phyloP scores from a whole-genome alignment of 371 early-diverging fungal genomes.

The Cokeromyces recurvatus region DNA sequence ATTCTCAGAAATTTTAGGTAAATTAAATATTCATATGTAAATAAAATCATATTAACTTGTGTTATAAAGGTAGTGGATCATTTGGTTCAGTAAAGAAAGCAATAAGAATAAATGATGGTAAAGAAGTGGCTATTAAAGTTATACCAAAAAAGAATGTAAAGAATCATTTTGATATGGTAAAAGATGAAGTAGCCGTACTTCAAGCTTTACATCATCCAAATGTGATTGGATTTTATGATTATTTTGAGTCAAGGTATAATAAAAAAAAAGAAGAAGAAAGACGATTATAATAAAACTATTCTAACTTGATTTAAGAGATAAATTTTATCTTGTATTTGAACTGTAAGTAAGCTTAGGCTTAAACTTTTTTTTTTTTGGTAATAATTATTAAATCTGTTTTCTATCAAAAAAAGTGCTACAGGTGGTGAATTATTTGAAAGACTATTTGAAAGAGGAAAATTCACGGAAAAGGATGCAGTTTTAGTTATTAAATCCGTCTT shows the following conservation, averaged over 20 bases:
- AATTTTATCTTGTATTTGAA: conserved; percentile 89
- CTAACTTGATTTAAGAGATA: conserved; percentile 42
- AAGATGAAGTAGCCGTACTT: conserved; percentile 69
- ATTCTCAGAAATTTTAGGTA: conserved; percentile 58
- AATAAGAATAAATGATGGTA: conserved; percentile 45
- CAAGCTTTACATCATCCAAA: conserved; percentile 71
- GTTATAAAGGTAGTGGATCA: conserved; percentile 58
- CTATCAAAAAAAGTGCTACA: conserved; percentile 54
- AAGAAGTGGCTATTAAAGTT: conserved; percentile 75
- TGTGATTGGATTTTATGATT: conserved; percentile 78
- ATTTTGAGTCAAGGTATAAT: conserved; percentile 64
- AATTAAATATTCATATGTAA: too few relatives aligned
- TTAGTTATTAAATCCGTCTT: conserved; percentile 63
- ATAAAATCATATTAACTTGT: background rate
- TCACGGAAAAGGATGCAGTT: conserved; percentile 85
- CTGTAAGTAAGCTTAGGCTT: conserved; percentile 52
- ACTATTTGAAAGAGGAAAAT: conserved; percentile 78
- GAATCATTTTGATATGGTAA: conserved; percentile 69
- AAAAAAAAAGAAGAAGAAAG: background rate
- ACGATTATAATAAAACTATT: background rate
- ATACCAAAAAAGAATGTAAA: conserved; percentile 67
- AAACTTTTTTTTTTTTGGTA: background rate
- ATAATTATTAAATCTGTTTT: background rate
- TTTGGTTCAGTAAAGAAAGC: conserved; percentile 74
- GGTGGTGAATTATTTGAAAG: conserved; percentile 93